phyloP scores from a whole-genome alignment of 192 early-diverging fungal genomes.

The Coemansia sp. region DNA sequence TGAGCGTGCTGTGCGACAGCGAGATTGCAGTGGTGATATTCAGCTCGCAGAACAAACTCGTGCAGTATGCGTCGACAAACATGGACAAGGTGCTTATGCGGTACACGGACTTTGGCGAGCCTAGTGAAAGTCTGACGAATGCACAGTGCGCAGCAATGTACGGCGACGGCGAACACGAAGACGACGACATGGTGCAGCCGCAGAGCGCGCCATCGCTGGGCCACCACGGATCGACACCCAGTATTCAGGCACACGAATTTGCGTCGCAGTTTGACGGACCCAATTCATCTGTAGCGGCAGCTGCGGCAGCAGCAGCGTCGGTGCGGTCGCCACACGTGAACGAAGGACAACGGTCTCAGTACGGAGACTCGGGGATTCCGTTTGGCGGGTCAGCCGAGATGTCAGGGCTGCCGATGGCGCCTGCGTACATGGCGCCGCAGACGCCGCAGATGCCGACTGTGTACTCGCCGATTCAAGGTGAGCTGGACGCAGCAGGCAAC shows the following conservation, averaged over 20 bases:
- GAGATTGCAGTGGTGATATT: constrained; percentile 95
- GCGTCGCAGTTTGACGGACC: constrained; percentile 15
- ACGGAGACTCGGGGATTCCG: constrained; percentile 1
- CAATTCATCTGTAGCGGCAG: constrained; percentile 10
- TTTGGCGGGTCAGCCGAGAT: constrained; percentile 6
- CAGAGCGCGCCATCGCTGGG: constrained; percentile 22
- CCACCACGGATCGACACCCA: constrained; percentile 4
- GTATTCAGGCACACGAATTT: constrained; percentile 28
- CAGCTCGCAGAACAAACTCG: constrained; percentile 88
- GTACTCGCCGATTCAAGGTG: constrained; percentile 41
- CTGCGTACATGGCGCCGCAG: constrained; percentile 14
- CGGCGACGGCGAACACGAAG: constrained; percentile 40
- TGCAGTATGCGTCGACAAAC: constrained; percentile 90
- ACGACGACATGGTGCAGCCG: constrained; percentile 23
- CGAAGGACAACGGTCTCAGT: neutral
- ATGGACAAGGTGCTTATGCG: constrained; percentile 90
- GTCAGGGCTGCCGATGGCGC: constrained; percentile 17
- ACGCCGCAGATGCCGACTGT: constrained; percentile 20
- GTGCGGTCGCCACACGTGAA: constrained; percentile 12
- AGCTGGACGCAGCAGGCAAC: constrained; percentile 18
- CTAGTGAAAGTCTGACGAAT: constrained; percentile 62
- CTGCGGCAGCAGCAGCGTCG: constrained; percentile 11
- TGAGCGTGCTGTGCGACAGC: constrained; percentile 91
- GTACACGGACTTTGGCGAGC: constrained; percentile 70
- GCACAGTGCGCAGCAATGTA: constrained; percentile 45